Percentiles rank a stretch among this genome's conserved stretches.
phyloP scores from a whole-genome alignment of 1,139 yeast genomes.

The Pneumocystis murina region DNA sequence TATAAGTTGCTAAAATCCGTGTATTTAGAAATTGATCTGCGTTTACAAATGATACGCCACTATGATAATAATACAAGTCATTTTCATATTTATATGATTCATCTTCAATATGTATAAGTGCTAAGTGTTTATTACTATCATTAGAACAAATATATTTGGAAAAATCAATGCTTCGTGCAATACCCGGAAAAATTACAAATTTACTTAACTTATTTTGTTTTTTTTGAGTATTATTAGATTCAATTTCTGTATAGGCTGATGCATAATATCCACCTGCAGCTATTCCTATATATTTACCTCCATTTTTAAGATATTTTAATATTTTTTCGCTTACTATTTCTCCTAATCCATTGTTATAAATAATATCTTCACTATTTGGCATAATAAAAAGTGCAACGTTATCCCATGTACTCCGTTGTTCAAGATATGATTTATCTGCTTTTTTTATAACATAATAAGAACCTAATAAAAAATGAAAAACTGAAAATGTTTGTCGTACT shows the following conservation, averaged over 20 bases:
- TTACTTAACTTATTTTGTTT: slow-evolving; percentile 83
- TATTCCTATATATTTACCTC: slow-evolving; percentile 73
- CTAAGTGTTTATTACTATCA: slow-evolving; percentile 60
- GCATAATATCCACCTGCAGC: slow-evolving; percentile 97
- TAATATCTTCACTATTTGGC: slow-evolving; percentile 96
- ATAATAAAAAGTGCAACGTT: slow-evolving; percentile 58
- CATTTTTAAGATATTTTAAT: slow-evolving; percentile 49
- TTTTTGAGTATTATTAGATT: slow-evolving; percentile 47
- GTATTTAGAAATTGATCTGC: slow-evolving; percentile 33
- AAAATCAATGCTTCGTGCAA: slow-evolving; percentile 64
- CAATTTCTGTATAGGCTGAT: slow-evolving; percentile 66
- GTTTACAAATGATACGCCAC: slow-evolving; percentile 77
- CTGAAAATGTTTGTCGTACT: neutral
- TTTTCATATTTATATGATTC: slow-evolving; percentile 12
- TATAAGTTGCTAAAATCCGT: neutral
- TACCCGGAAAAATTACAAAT: slow-evolving; percentile 66
- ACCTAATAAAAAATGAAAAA: neutral
- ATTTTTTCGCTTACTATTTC: slow-evolving; percentile 55
- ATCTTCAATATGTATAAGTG: slow-evolving; percentile 24
- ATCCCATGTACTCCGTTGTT: slow-evolving; percentile 25
- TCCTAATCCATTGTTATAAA: slow-evolving; percentile 54
- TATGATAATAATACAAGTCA: slow-evolving; percentile 36
- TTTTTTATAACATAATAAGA: neutral
- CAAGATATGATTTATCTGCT: slow-evolving; percentile 1
- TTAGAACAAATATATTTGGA: slow-evolving; percentile 66